Evolutionary conservation across 208 protist genomes (phyloP), one percentile per base, ranked within the genome.

Genomic region (Acanthamoeba lugdunensis): DNA sequence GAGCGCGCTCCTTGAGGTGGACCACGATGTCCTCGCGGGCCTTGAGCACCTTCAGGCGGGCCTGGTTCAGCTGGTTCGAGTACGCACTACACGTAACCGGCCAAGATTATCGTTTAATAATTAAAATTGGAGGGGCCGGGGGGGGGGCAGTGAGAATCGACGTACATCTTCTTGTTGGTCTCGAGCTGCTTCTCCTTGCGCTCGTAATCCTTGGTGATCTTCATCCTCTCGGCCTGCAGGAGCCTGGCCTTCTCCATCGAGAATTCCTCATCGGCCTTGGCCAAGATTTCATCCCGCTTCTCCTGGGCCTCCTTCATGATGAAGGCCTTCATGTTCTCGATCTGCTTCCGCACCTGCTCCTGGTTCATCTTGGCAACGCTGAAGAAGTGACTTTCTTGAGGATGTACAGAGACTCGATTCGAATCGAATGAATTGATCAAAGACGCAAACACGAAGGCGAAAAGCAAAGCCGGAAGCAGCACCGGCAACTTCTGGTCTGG

Each of bases 211-310:
- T 92, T 89, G 37, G 82, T 96, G 92, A 98, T 97, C 94, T 97
- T 98, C 21, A 94, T 28, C 93, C 97, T 98, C 92, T 98, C 97
- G 37, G 95, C 94, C 94, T 97, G 96, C 52, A 98, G 96, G 82
- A 97, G 95, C 52, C 95, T 95, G 37, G 95, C 94, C 96, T 98
- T 98, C 84, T 98, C 97, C 75, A 97, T 97, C 89, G 96, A 97
- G 95, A 97, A 98, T 88, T 98, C 97, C 94, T 98, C 97, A 52
- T 97, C 94, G 23, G 97, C 97, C 96, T 98, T 98, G 77, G 96
- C 90, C 30, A 90, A 52, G 67, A 98, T 98, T 87, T 98, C 97
- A 11, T 95, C 81, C 1, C 94, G 94, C 94, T 98, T 98, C 92
- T 98, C 97, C 69, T 96, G 67, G 7, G 97, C 97, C 95, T 98